Percentiles rank a stretch among this genome's conserved stretches.
These are phyloP conservation scores for Fusarium sp. DNA, from an alignment of 2,329 filamentous ascomycete species.

Conservation along the genomic window DNA sequence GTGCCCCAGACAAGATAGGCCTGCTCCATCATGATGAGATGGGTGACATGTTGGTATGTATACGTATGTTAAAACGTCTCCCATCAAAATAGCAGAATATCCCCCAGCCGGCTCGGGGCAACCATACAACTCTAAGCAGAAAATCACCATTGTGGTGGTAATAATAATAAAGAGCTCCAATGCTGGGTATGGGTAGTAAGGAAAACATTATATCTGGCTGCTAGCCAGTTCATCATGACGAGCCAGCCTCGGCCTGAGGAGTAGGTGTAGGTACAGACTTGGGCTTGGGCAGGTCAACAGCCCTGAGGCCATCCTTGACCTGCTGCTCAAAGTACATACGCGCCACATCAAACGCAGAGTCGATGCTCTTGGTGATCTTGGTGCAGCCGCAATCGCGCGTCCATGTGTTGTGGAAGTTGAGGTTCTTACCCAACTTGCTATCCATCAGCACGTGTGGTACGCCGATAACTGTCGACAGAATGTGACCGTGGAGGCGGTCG, in stretches of 20 bases:
- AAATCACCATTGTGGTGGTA: constrained; percentile 15
- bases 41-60: neutral
- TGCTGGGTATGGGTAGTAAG: constrained; percentile 7
- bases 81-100: constrained; percentile 11
- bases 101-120: constrained; percentile 21
- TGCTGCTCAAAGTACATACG: constrained; percentile 34
- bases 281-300: neutral
- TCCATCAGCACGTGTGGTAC: constrained; percentile 43
- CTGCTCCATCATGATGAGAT: constrained; percentile 7
- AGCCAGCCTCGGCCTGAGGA: constrained; percentile 7
- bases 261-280: constrained; percentile 7
- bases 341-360: constrained; percentile 37
- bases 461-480: constrained; percentile 41
- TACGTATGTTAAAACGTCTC: neutral
- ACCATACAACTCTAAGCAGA: constrained; percentile 9
- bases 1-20: constrained; percentile 12
- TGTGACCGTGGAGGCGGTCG: constrained; percentile 41
- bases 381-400: constrained; percentile 41
- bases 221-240: constrained; percentile 15
- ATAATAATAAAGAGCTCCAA: constrained; percentile 8
- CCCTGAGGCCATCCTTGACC: constrained; percentile 19
- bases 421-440: constrained; percentile 44
- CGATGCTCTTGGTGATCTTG: constrained; percentile 37
- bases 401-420: constrained; percentile 45
- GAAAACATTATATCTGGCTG: constrained; percentile 16